Percentiles rank a stretch among this genome's conserved stretches.
Conservation (phyloP, 2,329 filamentous ascomycete species). For the Fusarium sublunatum region DNA sequence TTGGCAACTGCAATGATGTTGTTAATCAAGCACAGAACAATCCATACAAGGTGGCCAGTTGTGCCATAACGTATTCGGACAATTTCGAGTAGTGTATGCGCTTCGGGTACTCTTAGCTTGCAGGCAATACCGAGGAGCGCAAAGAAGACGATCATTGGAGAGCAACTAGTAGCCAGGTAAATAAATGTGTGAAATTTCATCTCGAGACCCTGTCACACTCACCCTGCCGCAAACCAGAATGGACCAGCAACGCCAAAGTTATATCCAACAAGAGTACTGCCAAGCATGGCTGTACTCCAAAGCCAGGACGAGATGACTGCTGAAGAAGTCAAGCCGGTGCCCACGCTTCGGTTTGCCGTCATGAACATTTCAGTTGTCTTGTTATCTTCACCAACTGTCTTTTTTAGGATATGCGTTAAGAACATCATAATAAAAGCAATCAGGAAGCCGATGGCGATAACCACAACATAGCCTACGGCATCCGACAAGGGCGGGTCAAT, state of each 20-base stretch:
- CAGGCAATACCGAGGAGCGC: conserved; percentile 62
- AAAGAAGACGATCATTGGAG: conserved; percentile 67
- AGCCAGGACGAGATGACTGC: conserved; percentile 67
- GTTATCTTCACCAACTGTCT: conserved; percentile 62
- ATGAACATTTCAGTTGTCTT: conserved; percentile 67
- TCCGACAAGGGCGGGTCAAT: conserved; percentile 47
- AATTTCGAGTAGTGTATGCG: conserved; percentile 65
- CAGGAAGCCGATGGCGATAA: conserved; percentile 50
- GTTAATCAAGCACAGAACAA: conserved; percentile 63
- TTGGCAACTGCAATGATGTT: conserved; percentile 65
- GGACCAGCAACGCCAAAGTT: conserved; percentile 65
- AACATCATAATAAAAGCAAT: conserved; percentile 58
- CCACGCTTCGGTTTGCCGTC: conserved; percentile 63
- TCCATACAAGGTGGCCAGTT: conserved; percentile 62
- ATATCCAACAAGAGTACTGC: conserved; percentile 63
- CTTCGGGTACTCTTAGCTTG: conserved; percentile 64
- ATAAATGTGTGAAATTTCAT: neutral
- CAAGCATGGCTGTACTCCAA: conserved; percentile 64
- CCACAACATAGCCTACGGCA: conserved; percentile 49
- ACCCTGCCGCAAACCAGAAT: conserved; percentile 68
- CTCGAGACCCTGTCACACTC: fast-evolving
- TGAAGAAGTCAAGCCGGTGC: conserved; percentile 63
- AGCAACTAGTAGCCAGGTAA: conserved; percentile 48
- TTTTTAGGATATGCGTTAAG: conserved; percentile 59
- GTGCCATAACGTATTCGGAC: conserved; percentile 63